A percentile compares a stretch with the other conserved stretches of the same genome.
These are phyloP conservation scores for Balamuthia mandrillaris DNA, from an alignment of 208 protist species.

Conservation along the genomic window DNA sequence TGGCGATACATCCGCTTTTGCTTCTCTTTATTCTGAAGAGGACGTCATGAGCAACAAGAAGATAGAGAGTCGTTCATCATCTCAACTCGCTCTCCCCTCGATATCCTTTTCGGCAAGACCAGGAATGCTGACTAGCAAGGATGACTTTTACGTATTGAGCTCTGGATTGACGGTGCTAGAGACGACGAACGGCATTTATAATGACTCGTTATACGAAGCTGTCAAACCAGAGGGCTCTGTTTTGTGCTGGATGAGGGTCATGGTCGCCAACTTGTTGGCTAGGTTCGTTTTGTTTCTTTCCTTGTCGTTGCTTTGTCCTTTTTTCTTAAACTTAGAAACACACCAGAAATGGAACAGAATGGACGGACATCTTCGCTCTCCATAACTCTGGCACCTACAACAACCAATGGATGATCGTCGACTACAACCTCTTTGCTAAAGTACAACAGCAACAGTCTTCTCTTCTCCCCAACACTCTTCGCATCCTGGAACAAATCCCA, in stretches of 20 bases:
- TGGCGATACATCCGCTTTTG: not conserved
- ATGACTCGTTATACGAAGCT: conserved; percentile 57
- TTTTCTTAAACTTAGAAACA: conserved; percentile 62
- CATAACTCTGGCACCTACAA: conserved; percentile 88
- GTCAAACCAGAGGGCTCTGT: conserved; percentile 17
- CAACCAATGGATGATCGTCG: conserved; percentile 86
- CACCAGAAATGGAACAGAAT: conserved; percentile 64
- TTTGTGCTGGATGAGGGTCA: not conserved
- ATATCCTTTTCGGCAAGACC: conserved; percentile 81
- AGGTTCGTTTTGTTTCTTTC: not conserved
- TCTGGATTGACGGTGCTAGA: conserved; percentile 73
- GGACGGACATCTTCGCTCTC: conserved; percentile 67
- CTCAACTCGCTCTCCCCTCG: too few relatives aligned
- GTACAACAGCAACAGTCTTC: too few relatives aligned
- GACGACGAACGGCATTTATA: conserved; percentile 67
- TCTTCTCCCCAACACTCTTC: conserved; percentile 60
- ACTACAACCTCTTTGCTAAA: conserved; percentile 69
- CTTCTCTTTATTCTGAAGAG: conserved; percentile 57
- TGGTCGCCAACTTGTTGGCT: conserved; percentile 11
- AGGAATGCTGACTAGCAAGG: conserved; percentile 71
- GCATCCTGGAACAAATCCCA: conserved; percentile 80
- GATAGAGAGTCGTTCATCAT: too few relatives aligned
- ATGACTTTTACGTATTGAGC: conserved; percentile 85
- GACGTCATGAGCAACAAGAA: not conserved
- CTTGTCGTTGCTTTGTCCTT: not conserved